Base-by-base conservation (phyloP, 2,329 filamentous ascomycete genomes). In the Colletotrichum scovillei region DNA sequence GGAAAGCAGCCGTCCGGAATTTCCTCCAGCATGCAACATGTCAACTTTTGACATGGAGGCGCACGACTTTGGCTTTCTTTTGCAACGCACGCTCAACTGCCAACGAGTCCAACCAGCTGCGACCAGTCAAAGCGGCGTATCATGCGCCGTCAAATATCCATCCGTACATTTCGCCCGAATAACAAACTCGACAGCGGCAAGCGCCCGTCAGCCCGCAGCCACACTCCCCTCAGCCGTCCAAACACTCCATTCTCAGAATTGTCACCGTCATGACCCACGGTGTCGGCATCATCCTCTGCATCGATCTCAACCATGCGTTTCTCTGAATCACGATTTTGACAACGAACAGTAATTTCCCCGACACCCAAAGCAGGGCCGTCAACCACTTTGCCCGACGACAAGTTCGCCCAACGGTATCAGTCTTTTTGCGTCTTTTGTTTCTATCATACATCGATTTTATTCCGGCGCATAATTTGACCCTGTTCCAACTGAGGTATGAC, bases 211-310 rank as follows among this genome's bases (percentile, higher is more conserved):
- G 42, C 42, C 42, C 19, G 19, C 19, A 49, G 42, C 42, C 42
- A 49, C 42, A 49, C 42, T 55, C 22, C 65, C 49, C 42, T 22
- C 24, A 28, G 35, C 38, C 32, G 63, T 22, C 12, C 57, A 38
- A 24, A n/a, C 35, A 59, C 46, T 38, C 30, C n/a, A 5, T 22
- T 14, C 28, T 22, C 19, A 14, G 58, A 19, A 24, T 56, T 2
- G 24, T 42, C 49, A 22, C 26, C 58, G 42, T 63, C 69, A 53
- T 28, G 38, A 55, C 24, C 42, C 42, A n/a, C 38, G 28, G 22
- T 38, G 32, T 52, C 69, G 67, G 57, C 58, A 55, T 62, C 65
- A 42, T n/a, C 38, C 58, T 30, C 69, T 60, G 28, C 65, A 58
- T 69, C 42, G 8, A 6, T n/a, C 19, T 49, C 19, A 49, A n/a